A percentile compares a stretch with the other conserved stretches of the same genome.
phyloP scores from a whole-genome alignment of 2,329 filamentous ascomycete species.

The Lasiodiplodia theobromae region DNA sequence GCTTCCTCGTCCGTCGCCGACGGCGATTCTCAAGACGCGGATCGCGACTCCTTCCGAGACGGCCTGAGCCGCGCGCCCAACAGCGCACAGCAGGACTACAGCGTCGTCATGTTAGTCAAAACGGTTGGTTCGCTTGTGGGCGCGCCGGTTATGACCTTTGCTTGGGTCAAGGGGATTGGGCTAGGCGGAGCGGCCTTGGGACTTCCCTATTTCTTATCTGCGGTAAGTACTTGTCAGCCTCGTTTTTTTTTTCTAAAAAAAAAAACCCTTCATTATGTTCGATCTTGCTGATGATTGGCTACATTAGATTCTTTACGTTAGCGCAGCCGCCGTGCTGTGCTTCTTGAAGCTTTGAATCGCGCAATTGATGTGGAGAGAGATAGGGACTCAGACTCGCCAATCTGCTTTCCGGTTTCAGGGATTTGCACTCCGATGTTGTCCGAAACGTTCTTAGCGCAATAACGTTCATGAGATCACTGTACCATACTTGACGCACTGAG shows the following conservation, averaged over 20 bases:
- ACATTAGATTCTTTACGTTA: background rate
- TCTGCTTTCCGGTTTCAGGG: background rate
- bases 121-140: conserved; percentile 46
- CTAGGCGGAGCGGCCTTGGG: conserved; percentile 43
- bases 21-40: background rate
- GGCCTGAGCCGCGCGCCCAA: conserved; percentile 32
- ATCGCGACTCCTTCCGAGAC: background rate
- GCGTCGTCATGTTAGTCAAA: conserved; percentile 47
- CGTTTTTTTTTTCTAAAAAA: background rate
- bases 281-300: background rate
- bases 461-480: background rate
- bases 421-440: background rate
- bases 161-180: conserved; percentile 47
- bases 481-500: too few relatives aligned
- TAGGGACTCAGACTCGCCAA: background rate
- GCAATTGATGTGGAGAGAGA: background rate
- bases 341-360: background rate
- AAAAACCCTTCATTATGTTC: background rate
- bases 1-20: background rate
- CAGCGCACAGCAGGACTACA: conserved; percentile 41
- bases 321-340: background rate
- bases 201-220: conserved; percentile 45
- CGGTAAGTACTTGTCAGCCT: conserved; percentile 37
- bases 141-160: conserved; percentile 45
- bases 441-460: background rate